phyloP scores from a whole-genome alignment of 192 early-diverging fungal species.

The Spizellomyces punctatus region DNA sequence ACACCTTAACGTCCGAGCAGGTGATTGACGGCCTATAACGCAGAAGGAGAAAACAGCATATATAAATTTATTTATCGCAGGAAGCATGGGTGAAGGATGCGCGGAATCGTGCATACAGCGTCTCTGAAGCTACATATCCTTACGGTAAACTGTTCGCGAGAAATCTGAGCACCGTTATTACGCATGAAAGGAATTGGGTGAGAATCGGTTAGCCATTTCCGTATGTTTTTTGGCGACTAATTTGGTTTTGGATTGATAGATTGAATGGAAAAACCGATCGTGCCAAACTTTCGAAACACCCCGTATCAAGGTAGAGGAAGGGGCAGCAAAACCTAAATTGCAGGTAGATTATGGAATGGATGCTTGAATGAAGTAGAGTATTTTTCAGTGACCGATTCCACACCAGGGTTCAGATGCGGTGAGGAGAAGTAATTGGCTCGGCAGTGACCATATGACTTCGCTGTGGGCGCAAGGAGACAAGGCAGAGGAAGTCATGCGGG shows the following conservation, averaged over 20 bases:
- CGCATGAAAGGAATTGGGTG: slow-evolving; percentile 78
- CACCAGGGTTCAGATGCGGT: slow-evolving; percentile 25
- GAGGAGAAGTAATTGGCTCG: slow-evolving; percentile 32
- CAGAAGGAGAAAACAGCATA: background rate
- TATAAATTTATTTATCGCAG: background rate
- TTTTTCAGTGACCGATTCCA: background rate
- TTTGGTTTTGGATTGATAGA: slow-evolving; percentile 32
- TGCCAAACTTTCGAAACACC: slow-evolving; percentile 73
- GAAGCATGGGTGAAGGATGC: slow-evolving; percentile 59
- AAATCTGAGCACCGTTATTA: slow-evolving; percentile 67
- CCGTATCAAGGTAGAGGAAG: slow-evolving; percentile 44
- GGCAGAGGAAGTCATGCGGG: slow-evolving; percentile 20
- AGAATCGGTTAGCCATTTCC: background rate
- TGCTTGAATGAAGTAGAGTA: background rate
- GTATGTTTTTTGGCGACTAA: slow-evolving; percentile 2
- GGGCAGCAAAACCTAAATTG: slow-evolving; percentile 35
- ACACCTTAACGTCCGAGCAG: slow-evolving; percentile 33
- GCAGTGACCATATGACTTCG: slow-evolving; percentile 38
- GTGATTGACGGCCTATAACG: background rate
- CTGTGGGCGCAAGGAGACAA: slow-evolving; percentile 36
- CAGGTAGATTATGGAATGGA: slow-evolving; percentile 25
- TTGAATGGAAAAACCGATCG: slow-evolving; percentile 78
- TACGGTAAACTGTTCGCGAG: slow-evolving; percentile 66
- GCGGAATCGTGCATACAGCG: slow-evolving; percentile 46
- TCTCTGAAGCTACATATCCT: slow-evolving; percentile 56